A percentile compares a stretch with the other conserved stretches of the same genome.
These are phyloP conservation scores for Fagus crenata DNA, from an alignment of 306 rosid species.

Conservation along the genomic window DNA sequence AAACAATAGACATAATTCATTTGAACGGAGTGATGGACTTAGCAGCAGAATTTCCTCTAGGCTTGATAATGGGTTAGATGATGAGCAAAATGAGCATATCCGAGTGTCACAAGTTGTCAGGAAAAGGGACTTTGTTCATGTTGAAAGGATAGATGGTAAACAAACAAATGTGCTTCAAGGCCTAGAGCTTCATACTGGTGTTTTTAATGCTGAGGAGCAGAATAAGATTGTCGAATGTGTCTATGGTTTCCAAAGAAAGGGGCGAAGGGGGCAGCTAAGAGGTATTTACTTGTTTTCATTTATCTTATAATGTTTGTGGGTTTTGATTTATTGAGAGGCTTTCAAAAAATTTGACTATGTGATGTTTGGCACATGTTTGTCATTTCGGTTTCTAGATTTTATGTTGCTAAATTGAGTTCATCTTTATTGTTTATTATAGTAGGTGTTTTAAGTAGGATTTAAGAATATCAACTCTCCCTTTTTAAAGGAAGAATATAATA, in stretches of 20 bases:
- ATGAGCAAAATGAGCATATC: conserved; percentile 32
- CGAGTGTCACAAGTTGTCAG: conserved; percentile 33
- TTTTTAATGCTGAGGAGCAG: conserved; percentile 50
- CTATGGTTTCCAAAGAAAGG: conserved; percentile 44
- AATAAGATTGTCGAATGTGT: conserved; percentile 38
- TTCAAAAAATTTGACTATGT: not conserved
- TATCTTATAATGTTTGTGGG: too few species aligned
- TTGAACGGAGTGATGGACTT: conserved; percentile 30
- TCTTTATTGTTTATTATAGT: too few species aligned
- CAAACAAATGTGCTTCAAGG: conserved; percentile 42
- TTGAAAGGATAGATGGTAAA: conserved; percentile 36
- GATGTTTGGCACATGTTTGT: not conserved
- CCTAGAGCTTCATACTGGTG: conserved; percentile 49
- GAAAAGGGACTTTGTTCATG: conserved; percentile 26
- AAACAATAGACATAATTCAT: not conserved
- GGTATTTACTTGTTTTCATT: conserved; percentile 30
- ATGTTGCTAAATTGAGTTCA: not conserved
- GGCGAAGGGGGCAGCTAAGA: conserved; percentile 43
- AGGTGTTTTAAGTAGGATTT: too few species aligned
- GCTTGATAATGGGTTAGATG: conserved; percentile 18
- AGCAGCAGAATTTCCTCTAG: conserved; percentile 21
- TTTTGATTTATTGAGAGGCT: conserved; percentile 2
- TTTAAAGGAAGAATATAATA: too few species aligned
- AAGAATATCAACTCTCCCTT: too few species aligned
- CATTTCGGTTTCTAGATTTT: not conserved